Evolutionary conservation across 2,329 filamentous ascomycete species (phyloP).

Genomic region (Diaporthe sp.): DNA sequence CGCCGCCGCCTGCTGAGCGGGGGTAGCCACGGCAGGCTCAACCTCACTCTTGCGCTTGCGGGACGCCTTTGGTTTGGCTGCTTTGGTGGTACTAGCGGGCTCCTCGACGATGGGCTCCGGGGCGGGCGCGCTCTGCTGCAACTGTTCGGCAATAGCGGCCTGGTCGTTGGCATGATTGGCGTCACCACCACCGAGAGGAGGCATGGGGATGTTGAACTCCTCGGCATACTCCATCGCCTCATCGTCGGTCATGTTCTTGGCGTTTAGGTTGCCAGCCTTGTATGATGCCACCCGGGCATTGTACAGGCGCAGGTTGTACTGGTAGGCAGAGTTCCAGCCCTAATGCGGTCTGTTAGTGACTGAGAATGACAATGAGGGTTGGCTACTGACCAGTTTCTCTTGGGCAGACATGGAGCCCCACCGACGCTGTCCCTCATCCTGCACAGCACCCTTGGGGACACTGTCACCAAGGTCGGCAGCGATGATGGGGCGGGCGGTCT

Average conservation of each 20-base stretch:
- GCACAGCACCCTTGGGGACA: constrained; percentile 87
- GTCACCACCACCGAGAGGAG: constrained; percentile 61
- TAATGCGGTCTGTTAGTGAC: constrained; percentile 44
- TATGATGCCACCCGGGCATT: constrained; percentile 76
- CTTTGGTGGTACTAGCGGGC: constrained; percentile 61
- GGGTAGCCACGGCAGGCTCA: constrained; percentile 55
- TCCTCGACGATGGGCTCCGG: constrained; percentile 58
- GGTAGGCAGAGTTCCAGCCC: constrained; percentile 77
- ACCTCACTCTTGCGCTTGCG: constrained; percentile 70
- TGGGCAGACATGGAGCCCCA: constrained; percentile 83
- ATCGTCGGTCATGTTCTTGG: constrained; percentile 73
- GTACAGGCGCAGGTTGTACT: constrained; percentile 77
- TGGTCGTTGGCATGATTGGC: constrained; percentile 63
- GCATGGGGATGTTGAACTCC: constrained; percentile 67
- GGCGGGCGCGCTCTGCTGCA: constrained; percentile 60
- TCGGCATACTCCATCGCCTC: constrained; percentile 74
- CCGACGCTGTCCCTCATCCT: constrained; percentile 86
- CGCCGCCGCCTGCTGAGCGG: constrained; percentile 44
- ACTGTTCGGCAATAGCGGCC: constrained; percentile 72
- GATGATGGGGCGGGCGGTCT: constrained; percentile 87
- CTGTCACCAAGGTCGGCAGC: constrained; percentile 81
- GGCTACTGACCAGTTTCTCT: constrained; percentile 73
- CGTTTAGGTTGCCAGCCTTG: constrained; percentile 70
- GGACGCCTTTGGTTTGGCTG: constrained; percentile 65
- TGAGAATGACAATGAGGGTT: neutral